Evolutionary conservation across 169 alveolate genomes (phyloP), one percentile per base, ranked within the genome.

Genomic region (Plasmodium cynomolgi): DNA sequence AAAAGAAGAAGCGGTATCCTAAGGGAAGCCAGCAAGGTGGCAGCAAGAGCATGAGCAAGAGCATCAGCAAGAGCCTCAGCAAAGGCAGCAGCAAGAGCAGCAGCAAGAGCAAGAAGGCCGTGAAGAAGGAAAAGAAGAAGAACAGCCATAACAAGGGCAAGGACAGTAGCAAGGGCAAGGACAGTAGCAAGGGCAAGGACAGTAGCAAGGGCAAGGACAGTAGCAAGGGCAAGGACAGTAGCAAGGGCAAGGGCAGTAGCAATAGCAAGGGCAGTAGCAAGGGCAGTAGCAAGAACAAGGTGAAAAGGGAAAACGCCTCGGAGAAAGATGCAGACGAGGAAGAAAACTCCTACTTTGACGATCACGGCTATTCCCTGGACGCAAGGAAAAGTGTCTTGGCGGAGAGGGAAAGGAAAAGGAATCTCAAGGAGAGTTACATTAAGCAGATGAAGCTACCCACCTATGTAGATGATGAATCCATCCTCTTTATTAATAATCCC

Each of bases 391-490:
- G 34, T 11, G 68, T 13, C 20, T 44, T 81, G 15, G 95, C 80
- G 34, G 95, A 91, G 26, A 80, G 47, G 37, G 91, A 91, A 29
- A 91, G 68, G 74, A 80, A 81, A 71, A 82, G 72, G 39, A 41
- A 91, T 31, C 1, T 62, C 26, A 91, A 82, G 83, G 95, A 91
- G 23, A 73, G 56, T 15, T 91, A 37, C 37, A 91, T 91, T 31
- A 91, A 91, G 56, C 58, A 72, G 20, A 91, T 91, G 92, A 91
- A 82, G 20, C 29, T 91, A 50, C 84, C 84, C 2, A 91, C 83
- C 50, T 91, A 91, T 91, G 95, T 72, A 62, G 95, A 91, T 81
- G 95, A 91, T 71, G 95, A 91, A 44, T 47, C 92, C 3, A 82
- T 91, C 1, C 39, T 58, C 56, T 91, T 91, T 71, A 37, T 81